These are phyloP conservation scores for Polyporus arcularius DNA, from an alignment of 768 basidiomycete species.

Conservation along the genomic window DNA sequence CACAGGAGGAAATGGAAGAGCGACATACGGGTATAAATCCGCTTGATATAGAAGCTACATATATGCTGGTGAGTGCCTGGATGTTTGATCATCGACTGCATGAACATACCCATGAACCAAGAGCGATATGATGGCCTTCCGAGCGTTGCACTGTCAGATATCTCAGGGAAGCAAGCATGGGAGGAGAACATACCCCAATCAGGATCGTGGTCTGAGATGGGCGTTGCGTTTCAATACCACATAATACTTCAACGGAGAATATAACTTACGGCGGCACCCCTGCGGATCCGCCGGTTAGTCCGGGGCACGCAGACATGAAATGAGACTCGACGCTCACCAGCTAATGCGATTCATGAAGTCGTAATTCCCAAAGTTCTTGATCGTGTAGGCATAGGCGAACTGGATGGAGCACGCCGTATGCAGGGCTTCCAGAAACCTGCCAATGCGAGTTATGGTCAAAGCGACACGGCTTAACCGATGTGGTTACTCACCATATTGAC, in stretches of 20 bases:
- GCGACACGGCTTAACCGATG: too few relatives aligned
- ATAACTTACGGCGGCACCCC: background rate
- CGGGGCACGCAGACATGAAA: background rate
- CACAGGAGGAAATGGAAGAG: background rate
- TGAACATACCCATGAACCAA: slow-evolving; percentile 5
- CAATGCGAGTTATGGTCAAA: background rate
- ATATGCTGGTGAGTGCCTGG: too few relatives aligned
- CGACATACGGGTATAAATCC: slow-evolving; percentile 7
- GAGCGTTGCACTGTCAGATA: background rate
- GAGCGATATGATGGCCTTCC: slow-evolving; percentile 5
- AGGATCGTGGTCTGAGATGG: background rate
- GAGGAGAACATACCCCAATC: background rate
- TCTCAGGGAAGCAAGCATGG: background rate
- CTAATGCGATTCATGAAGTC: slow-evolving; percentile 3
- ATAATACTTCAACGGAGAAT: background rate
- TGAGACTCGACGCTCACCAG: background rate
- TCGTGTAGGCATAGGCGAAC: slow-evolving; percentile 7
- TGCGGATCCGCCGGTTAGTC: background rate
- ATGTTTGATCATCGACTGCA: too few relatives aligned
- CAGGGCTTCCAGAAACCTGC: slow-evolving; percentile 6
- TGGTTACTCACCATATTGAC: background rate
- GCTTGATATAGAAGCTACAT: slow-evolving; percentile 3
- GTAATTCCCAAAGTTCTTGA: slow-evolving; percentile 6
- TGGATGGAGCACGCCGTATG: slow-evolving; percentile 9
- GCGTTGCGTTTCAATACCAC: background rate